A percentile compares a stretch with the other conserved stretches of the same genome.
These are phyloP conservation scores for Globisporangium splendens DNA, from an alignment of 352 stramenopile genomes.

Conservation along the genomic window DNA sequence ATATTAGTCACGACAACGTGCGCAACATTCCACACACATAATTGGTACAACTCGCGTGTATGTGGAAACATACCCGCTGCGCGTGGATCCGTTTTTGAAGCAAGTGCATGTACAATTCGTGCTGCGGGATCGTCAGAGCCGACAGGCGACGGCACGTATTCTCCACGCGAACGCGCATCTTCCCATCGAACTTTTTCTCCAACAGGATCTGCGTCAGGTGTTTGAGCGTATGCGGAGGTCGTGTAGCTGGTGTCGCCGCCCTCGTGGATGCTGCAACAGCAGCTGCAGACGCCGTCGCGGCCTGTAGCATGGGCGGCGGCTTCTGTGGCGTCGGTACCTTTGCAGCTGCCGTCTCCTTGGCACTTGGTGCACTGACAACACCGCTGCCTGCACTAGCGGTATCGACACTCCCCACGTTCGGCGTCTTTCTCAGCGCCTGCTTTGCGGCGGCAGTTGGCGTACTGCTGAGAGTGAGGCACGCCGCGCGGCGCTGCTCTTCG, in stretches of 20 bases:
- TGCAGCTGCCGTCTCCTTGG: no score
- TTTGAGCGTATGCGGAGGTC: conserved; percentile 6
- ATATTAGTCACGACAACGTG: not conserved
- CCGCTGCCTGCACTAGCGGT: not conserved
- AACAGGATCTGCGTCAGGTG: conserved; percentile 34
- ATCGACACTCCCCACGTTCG: not conserved
- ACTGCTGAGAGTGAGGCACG: conserved; percentile 12
- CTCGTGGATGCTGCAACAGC: not conserved
- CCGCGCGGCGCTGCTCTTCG: conserved; percentile 23
- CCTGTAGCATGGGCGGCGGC: not conserved
- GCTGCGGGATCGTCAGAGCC: conserved; percentile 37
- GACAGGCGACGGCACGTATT: conserved; percentile 49
- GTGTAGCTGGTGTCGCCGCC: not conserved
- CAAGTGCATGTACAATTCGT: conserved; percentile 47
- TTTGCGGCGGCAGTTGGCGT: not conserved
- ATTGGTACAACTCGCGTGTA: not conserved
- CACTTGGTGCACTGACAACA: not conserved
- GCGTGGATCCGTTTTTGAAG: conserved; percentile 38
- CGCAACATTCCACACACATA: no score
- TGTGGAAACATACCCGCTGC: conserved; percentile 30
- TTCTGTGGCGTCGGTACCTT: not conserved
- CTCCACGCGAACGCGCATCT: conserved; percentile 11
- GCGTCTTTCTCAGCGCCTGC: no score
- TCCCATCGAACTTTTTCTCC: conserved; percentile 20
- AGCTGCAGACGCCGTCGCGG: not conserved